Evolutionary conservation across 345 rosid species (phyloP).

Genomic region (Brassica incana): DNA sequence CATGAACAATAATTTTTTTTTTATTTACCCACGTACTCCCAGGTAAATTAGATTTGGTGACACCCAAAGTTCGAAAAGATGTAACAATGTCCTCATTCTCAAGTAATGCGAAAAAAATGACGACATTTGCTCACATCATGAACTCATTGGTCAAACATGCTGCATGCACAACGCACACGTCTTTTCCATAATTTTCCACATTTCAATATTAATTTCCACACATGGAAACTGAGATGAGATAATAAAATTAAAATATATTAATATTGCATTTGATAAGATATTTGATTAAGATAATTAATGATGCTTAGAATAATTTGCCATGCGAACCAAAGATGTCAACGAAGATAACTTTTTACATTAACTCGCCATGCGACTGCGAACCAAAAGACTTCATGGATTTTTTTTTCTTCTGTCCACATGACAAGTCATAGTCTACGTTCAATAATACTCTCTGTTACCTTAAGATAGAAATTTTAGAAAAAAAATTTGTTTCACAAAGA

Average conservation of each 20-base stretch:
- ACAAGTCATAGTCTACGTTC: too few species aligned
- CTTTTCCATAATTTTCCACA: neutral
- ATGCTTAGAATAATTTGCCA: neutral
- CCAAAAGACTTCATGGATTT: neutral
- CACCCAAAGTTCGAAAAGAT: neutral
- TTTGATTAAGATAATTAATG: too few species aligned
- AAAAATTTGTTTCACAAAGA: too few species aligned
- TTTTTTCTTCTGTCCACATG: neutral
- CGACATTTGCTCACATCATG: conserved; percentile 10
- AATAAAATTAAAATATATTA: too few species aligned
- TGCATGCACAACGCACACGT: neutral
- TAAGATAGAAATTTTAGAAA: too few species aligned
- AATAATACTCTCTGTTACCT: too few species aligned
- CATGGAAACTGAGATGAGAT: too few species aligned
- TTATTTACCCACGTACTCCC: neutral
- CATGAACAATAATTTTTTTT: neutral
- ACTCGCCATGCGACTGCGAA: neutral
- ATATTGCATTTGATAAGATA: too few species aligned
- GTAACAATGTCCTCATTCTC: conserved; percentile 29
- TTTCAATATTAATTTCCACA: neutral
- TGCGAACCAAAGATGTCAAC: neutral
- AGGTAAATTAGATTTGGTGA: neutral
- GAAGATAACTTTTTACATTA: neutral
- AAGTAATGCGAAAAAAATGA: neutral
- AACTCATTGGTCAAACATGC: neutral